Conservation (phyloP, 352 stramenopile genomes). For the Phytophthora parvispora region DNA sequence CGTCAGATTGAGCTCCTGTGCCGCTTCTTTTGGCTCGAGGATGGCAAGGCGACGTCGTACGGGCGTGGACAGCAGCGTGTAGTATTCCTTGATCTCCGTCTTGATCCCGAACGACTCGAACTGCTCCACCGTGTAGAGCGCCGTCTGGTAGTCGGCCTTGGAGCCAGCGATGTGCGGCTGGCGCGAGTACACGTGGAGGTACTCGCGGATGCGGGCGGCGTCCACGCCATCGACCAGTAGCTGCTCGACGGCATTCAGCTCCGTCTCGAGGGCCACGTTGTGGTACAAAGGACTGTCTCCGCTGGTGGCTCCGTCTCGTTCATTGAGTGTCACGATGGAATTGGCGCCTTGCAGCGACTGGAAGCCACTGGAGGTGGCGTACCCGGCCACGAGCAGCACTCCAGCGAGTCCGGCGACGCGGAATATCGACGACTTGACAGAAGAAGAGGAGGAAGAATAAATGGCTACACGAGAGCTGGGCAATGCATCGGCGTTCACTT, state of each 20-base stretch:
- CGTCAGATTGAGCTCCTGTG: constrained; percentile 63
- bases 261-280: constrained; percentile 27
- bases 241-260: constrained; percentile 29
- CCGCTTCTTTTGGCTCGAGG: constrained; percentile 38
- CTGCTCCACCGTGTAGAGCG: constrained; percentile 55
- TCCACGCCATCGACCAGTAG: constrained; percentile 45
- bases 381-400: constrained; percentile 40
- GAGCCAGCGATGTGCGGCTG: constrained; percentile 52
- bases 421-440: constrained; percentile 18
- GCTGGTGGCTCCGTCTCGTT: not conserved
- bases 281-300: constrained; percentile 9
- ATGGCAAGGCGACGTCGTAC: constrained; percentile 50
- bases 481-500: constrained; percentile 2
- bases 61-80: constrained; percentile 76
- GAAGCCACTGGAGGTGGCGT: constrained; percentile 9
- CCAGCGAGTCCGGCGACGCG: constrained; percentile 34
- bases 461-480: not conserved
- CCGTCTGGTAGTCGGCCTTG: constrained; percentile 63
- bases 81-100: constrained; percentile 72
- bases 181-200: constrained; percentile 61
- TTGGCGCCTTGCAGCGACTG: constrained; percentile 10
- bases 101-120: constrained; percentile 69
- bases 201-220: constrained; percentile 40
- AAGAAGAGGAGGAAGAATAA: no score
- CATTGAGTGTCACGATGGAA: constrained; percentile 9